phyloP scores from a whole-genome alignment of 805 yeast genomes.

The Metschnikowia kunwiensis region DNA sequence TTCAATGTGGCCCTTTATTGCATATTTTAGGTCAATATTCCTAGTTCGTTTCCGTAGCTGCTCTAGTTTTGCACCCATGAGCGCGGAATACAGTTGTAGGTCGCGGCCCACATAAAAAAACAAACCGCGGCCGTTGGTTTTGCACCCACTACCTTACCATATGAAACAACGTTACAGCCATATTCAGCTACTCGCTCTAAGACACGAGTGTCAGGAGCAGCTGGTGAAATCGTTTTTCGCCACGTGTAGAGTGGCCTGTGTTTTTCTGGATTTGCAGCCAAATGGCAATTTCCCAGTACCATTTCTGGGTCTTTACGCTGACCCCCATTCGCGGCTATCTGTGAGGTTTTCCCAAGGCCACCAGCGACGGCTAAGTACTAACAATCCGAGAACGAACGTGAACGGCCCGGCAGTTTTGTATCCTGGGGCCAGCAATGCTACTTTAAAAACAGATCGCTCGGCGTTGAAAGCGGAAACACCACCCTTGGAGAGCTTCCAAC shows the following conservation, averaged over 20 bases:
- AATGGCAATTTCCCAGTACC: not conserved
- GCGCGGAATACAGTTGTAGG: too few species aligned
- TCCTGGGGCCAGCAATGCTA: not conserved
- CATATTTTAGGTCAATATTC: too few species aligned
- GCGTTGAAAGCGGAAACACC: not conserved
- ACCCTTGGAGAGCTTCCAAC: conserved; percentile 7
- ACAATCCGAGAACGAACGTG: not conserved
- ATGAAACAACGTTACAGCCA: conserved; percentile 15
- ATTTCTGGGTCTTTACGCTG: not conserved
- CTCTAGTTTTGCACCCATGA: too few species aligned
- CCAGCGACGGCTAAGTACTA: not conserved
- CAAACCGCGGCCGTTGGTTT: conserved; percentile 6
- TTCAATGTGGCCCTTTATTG: too few species aligned
- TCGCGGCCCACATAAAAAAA: too few species aligned
- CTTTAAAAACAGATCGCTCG: not conserved
- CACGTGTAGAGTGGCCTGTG: conserved; percentile 1
- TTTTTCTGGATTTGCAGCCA: conserved; percentile 3
- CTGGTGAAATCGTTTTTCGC: conserved; percentile 7
- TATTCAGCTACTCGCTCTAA: conserved; percentile 8
- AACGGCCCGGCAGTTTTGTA: not conserved
- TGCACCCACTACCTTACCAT: conserved; percentile 11
- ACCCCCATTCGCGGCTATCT: not conserved
- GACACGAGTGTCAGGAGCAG: conserved; percentile 16
- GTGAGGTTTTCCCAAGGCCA: not conserved
- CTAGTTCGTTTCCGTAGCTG: too few species aligned